Base-by-base conservation (phyloP, 2,329 filamentous ascomycete genomes). In the Metarhizium humberi region DNA sequence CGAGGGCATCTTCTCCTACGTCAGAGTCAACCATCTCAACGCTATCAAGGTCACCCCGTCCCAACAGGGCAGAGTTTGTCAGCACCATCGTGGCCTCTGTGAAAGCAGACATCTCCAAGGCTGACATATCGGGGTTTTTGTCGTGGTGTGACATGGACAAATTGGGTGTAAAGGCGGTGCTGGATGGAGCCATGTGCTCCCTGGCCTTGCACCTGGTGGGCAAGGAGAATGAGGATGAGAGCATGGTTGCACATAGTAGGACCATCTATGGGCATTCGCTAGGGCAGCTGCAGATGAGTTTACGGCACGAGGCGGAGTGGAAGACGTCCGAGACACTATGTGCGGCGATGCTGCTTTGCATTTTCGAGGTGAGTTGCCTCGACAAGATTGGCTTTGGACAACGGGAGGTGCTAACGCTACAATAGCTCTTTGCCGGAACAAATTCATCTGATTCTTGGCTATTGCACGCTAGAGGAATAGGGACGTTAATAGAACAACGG, bases 341-440 rank as follows among this genome's bases (percentile, higher is more conserved):
- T 53, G 63, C 75, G 2, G 66, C 71, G 48, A 72, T 74, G 60
- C 58, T 75, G 43, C 60, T 74, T 45, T 71, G 71, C 53, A 61
- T 72, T 16, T 74, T 68, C 38, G 73, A 74, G 67, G 69, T 73
- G 63, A 50, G 58, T 36, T 29, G 51, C 43, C 34, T 20, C 18
- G 47, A 48, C 38, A 56, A 14, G 7, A 29, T 30, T 30, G 30
- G 18, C 14, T 4, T 29, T 30, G 25, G 20, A n/a, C 25, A 30
- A 3, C 20, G 25, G 2, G 45, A 3, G 25, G n/a, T 48, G 45
- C 45, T 30, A 30, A 48, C 20, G 20, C 20, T 16, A 8, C 42
- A 16, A 34, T 45, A 73, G 72, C 61, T 73, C n/a, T 75, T 74
- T 61, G 71, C 72, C 4, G 73, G 71, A n/a, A 75, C 72, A 6